phyloP scores from a whole-genome alignment of 2,329 filamentous ascomycete genomes.

The Corynespora cassiicola region DNA sequence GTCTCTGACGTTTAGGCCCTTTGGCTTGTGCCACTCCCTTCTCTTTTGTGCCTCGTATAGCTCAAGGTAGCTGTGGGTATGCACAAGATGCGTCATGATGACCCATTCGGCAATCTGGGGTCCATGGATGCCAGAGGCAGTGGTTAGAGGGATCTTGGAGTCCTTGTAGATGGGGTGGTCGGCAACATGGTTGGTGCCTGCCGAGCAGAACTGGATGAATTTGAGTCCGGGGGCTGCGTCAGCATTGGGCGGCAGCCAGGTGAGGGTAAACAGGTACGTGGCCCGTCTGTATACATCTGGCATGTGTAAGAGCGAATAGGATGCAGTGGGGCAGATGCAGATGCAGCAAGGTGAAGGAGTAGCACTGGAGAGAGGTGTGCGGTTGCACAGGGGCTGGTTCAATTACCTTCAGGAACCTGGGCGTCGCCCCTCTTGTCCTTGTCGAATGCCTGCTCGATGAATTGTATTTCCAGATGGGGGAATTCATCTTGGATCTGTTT shows the following conservation, averaged over 20 bases:
- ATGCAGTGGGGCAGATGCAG: no score
- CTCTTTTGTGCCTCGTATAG: slow-evolving; percentile 65
- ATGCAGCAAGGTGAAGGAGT: no score
- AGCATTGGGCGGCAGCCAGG: slow-evolving; percentile 49
- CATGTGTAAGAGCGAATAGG: neutral
- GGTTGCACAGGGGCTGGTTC: neutral
- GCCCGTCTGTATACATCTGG: slow-evolving; percentile 49
- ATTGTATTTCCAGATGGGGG: slow-evolving; percentile 37
- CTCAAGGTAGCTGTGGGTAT: slow-evolving; percentile 60
- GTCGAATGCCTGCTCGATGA: slow-evolving; percentile 24
- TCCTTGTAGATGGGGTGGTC: slow-evolving; percentile 61
- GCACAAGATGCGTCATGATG: slow-evolving; percentile 66
- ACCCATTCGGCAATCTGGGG: slow-evolving; percentile 74
- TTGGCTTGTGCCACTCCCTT: slow-evolving; percentile 57
- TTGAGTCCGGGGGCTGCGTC: slow-evolving; percentile 48
- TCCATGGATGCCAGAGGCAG: slow-evolving; percentile 64
- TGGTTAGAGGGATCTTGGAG: slow-evolving; percentile 61
- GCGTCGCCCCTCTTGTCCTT: slow-evolving; percentile 49
- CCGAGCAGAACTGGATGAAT: slow-evolving; percentile 64
- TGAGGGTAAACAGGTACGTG: slow-evolving; percentile 58
- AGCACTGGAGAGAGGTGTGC: neutral
- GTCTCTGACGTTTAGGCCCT: slow-evolving; percentile 54
- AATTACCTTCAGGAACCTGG: slow-evolving; percentile 52
- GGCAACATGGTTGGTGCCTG: slow-evolving; percentile 63
- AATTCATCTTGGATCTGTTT: slow-evolving; percentile 36